These are phyloP conservation scores for Serendipita sp. DNA, from an alignment of 1,284 basidiomycete genomes.

Conservation along the genomic window DNA sequence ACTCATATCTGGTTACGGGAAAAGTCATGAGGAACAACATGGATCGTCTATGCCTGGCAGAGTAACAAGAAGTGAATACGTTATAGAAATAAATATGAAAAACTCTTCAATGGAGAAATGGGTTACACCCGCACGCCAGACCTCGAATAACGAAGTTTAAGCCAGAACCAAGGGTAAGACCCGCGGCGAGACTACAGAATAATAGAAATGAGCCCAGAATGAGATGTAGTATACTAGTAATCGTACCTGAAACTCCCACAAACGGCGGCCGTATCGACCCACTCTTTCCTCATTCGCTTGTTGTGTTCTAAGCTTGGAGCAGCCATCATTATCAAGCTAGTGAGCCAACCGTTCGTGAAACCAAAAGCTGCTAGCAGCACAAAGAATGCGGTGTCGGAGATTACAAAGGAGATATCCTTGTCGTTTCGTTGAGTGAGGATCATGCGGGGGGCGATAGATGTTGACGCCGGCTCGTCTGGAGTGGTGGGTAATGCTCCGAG, in stretches of 20 bases:
- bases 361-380: conserved; percentile 58
- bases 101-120: neutral
- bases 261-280: conserved; percentile 1
- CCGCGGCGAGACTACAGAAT: neutral
- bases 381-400: conserved; percentile 64
- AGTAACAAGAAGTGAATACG: neutral
- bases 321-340: conserved; percentile 55
- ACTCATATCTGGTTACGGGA: neutral
- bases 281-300: conserved; percentile 8
- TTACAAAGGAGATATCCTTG: conserved; percentile 36
- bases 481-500: conserved; percentile 26
- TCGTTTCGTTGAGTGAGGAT: conserved; percentile 12
- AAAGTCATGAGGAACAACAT: too few species aligned
- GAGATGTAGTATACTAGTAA: neutral
- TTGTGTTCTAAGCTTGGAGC: conserved; percentile 62
- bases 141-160: conserved; percentile 1
- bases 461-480: neutral
- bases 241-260: neutral
- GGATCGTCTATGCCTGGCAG: too few species aligned
- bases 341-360: conserved; percentile 62
- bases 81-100: neutral
- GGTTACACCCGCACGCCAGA: neutral
- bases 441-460: conserved; percentile 5
- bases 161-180: neutral
- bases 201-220: neutral